Percentiles rank a stretch among this genome's conserved stretches.
Evolutionary conservation across 2,329 filamentous ascomycete species (phyloP).

Genomic region (Pyrenochaeta sp.): DNA sequence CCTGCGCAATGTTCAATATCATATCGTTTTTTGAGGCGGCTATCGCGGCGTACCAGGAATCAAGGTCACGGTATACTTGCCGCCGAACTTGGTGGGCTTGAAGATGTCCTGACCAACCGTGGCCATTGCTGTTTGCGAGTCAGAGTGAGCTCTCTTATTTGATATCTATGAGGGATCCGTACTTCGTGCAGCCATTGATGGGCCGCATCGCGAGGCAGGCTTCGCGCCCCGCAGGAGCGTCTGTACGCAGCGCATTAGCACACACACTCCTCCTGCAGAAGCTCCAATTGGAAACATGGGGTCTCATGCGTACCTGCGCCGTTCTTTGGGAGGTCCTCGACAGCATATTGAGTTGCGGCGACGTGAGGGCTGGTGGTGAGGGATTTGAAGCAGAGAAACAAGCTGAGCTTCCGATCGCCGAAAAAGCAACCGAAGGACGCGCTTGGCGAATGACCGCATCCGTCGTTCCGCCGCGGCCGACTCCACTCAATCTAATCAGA

Average conservation of each 20-base stretch:
- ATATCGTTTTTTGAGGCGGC: constrained; percentile 14
- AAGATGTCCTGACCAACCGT: constrained; percentile 95
- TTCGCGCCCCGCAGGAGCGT: constrained; percentile 65
- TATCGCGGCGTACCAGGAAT: constrained; percentile 77
- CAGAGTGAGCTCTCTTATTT: constrained; percentile 13
- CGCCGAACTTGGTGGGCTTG: constrained; percentile 98
- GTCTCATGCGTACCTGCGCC: constrained; percentile 56
- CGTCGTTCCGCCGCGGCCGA: constrained; percentile 27
- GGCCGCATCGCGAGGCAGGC: constrained; percentile 58
- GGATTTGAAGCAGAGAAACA: constrained; percentile 45
- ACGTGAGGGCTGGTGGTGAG: constrained; percentile 40
- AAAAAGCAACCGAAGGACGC: constrained; percentile 44
- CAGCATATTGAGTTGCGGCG: constrained; percentile 51
- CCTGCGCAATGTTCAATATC: constrained; percentile 55
- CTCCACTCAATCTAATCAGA: constrained; percentile 19
- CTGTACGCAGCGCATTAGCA: constrained; percentile 50
- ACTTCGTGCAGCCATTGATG: constrained; percentile 64
- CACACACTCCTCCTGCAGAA: neutral
- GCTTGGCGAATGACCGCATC: constrained; percentile 42
- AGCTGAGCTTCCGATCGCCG: constrained; percentile 44
- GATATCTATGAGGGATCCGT: constrained; percentile 39
- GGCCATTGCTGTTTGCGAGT: constrained; percentile 45
- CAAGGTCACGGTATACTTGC: constrained; percentile 98
- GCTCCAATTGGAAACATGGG: constrained; percentile 34
- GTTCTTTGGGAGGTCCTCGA: constrained; percentile 56